Base-by-base conservation (phyloP, 2,329 filamentous ascomycete genomes). In the Geosmithia putterillii region DNA sequence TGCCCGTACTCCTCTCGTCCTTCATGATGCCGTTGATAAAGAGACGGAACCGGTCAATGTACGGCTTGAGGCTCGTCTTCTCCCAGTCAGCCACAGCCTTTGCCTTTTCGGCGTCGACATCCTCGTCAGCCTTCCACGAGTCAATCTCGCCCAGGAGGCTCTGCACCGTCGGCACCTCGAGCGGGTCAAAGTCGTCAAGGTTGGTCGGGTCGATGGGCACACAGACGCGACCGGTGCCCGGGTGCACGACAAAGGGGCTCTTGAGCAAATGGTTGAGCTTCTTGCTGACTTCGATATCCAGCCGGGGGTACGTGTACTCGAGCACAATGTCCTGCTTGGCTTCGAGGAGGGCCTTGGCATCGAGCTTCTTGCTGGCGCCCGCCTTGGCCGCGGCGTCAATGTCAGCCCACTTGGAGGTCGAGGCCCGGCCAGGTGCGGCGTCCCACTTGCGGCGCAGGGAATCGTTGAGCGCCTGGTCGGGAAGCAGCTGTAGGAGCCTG, bases 231-330 rank as follows among this genome's bases (percentile, higher is more conserved):
- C 92, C 90, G 0, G 92, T 98, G 17, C 88, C 88, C 0, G 92
- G 92, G 59, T 98, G 92, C 34, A 98, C 82, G 47, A 95, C 90
- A 57, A 98, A 98, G 1, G 92, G 92, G 48, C 83, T 89, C 61
- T 98, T 98, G 53, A 98, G 80, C 73, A 98, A 78, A 73, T 98
- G 92, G 67, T 95, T 96, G 45, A 94, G 78, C 60, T 95, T 95
- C 71, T 96, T 96, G 57, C 85, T 92, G 58, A 98, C 92, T 62
- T 95, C 88, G 48, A 92, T 89, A 70, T 98, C 92, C 44, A 98
- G 83, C 35, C 92, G 83, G 3, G 92, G 92, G 62, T 98, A 98
- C 7, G 92, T 95, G 65, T 98, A 96, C 64, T 98, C 92, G 23
- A 98, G 76, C 3, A 96, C 81, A 48, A 98, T 85, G 57, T 96